Evolutionary conservation across 148 eudicot genomes (phyloP).

Genomic region (Vaccinium darrowii): DNA sequence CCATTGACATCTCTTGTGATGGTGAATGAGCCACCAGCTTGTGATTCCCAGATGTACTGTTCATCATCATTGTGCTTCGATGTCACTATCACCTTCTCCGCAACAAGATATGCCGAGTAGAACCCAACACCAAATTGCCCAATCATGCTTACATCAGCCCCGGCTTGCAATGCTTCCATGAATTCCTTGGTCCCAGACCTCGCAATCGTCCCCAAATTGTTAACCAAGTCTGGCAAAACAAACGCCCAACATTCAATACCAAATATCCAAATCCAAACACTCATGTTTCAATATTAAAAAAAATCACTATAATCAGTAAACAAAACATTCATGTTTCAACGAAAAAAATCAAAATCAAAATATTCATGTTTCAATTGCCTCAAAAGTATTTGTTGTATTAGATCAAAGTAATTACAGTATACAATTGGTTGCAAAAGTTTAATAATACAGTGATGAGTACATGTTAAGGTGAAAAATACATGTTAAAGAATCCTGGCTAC

Average conservation of each 20-base stretch:
- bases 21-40: constrained; percentile 89
- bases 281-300: neutral
- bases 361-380: too few species aligned
- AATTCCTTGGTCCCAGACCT: constrained; percentile 93
- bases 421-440: too few species aligned
- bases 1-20: constrained; percentile 72
- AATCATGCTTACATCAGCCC: constrained; percentile 97
- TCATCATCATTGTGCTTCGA: constrained; percentile 91
- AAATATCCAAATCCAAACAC: neutral
- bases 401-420: too few species aligned
- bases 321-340: too few species aligned
- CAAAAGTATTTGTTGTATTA: too few species aligned
- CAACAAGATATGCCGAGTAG: constrained; percentile 87
- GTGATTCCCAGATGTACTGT: constrained; percentile 87
- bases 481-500: too few species aligned
- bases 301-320: too few species aligned
- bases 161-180: constrained; percentile 93
- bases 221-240: constrained; percentile 65
- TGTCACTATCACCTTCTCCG: constrained; percentile 85
- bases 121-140: constrained; percentile 94
- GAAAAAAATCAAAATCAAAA: too few species aligned
- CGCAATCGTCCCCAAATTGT: constrained; percentile 92
- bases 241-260: neutral
- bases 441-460: too few species aligned
- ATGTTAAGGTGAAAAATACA: too few species aligned